Evolutionary conservation across 306 rosid genomes (phyloP).

Genomic region (Mimosa pudica): DNA sequence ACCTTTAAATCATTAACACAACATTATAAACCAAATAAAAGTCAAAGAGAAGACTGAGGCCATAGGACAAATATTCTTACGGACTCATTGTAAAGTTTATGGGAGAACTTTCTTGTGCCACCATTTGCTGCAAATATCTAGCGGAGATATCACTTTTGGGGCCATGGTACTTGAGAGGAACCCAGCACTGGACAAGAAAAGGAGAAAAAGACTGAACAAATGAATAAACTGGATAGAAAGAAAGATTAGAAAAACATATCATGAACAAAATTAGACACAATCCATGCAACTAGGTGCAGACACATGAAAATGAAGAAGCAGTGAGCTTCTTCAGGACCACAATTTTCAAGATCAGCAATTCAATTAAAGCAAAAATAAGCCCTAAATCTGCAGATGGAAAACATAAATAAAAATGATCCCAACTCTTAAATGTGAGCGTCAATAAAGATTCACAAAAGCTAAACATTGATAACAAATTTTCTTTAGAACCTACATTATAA

Average conservation of each 20-base stretch:
- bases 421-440: not conserved
- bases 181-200: conserved; percentile 60
- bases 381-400: not conserved
- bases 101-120: conserved; percentile 55
- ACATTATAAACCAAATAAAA: conserved; percentile 24
- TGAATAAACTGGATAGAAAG: conserved; percentile 13
- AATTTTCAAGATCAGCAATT: not conserved
- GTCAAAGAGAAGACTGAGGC: conserved; percentile 8
- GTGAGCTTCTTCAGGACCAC: not conserved
- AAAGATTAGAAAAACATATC: not conserved
- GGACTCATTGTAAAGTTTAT: conserved; percentile 71
- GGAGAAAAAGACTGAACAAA: conserved; percentile 24
- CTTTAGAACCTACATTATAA: not conserved
- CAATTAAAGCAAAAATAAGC: conserved; percentile 1
- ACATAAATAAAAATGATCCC: not conserved
- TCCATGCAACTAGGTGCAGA: not conserved
- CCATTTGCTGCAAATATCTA: conserved; percentile 71
- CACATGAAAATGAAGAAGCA: not conserved
- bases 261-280: conserved; percentile 15
- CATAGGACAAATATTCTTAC: conserved; percentile 48
- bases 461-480: not conserved
- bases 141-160: conserved; percentile 70
- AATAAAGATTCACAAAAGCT: conserved; percentile 3
- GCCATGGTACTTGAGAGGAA: conserved; percentile 85
- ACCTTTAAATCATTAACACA: conserved; percentile 51